Conservation (phyloP, 768 basidiomycete genomes). For the Aureoboletus auriporus region DNA sequence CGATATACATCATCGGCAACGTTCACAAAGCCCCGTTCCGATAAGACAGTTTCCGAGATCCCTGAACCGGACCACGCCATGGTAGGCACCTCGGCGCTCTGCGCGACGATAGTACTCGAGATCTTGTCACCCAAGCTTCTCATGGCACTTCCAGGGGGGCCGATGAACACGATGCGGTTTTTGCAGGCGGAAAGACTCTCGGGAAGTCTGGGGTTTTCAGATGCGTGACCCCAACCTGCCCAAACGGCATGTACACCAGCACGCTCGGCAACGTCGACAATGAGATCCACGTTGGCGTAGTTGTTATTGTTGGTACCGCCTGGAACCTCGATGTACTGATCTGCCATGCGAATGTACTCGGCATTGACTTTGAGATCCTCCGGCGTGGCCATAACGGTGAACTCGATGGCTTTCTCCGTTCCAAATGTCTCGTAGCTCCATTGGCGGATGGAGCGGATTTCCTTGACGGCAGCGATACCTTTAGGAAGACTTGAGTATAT, state of each 20-base stretch:
- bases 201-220: slow-evolving; percentile 95
- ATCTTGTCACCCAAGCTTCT: slow-evolving; percentile 99
- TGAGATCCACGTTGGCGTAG: slow-evolving; percentile 98
- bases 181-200: slow-evolving; percentile 90
- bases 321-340: slow-evolving; percentile 97
- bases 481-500: slow-evolving; percentile 21
- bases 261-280: slow-evolving; percentile 96
- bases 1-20: slow-evolving; percentile 91
- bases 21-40: slow-evolving; percentile 84
- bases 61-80: slow-evolving; percentile 99
- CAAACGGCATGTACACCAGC: slow-evolving; percentile 98
- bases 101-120: slow-evolving; percentile 98
- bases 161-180: slow-evolving; percentile 98
- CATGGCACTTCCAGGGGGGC: slow-evolving; percentile 98
- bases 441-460: slow-evolving; percentile 97
- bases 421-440: slow-evolving; percentile 99
- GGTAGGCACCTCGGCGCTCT: slow-evolving; percentile 92
- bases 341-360: slow-evolving; percentile 99
- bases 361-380: slow-evolving; percentile 99
- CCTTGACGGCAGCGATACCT: slow-evolving; percentile 99
- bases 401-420: slow-evolving; percentile 91
- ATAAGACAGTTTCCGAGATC: slow-evolving; percentile 81
- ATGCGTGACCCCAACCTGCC: slow-evolving; percentile 99
- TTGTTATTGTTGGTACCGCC: slow-evolving; percentile 99
- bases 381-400: slow-evolving; percentile 99